These are phyloP conservation scores for Rhipidocladum racemiflorum DNA, from an alignment of 176 grass and related monocot species.

Conservation along the genomic window DNA sequence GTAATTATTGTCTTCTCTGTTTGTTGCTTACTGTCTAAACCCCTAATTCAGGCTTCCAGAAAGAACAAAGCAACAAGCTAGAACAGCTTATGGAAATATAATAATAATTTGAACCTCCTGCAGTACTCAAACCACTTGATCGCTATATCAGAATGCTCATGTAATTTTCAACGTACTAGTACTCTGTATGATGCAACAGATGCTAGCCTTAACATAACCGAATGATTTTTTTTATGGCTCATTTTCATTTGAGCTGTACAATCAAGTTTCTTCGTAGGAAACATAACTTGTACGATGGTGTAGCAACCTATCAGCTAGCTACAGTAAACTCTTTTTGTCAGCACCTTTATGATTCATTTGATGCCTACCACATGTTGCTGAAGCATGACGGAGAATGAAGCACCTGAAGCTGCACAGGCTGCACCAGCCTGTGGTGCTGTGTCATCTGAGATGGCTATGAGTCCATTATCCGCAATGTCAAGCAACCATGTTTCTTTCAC, in stretches of 20 bases:
- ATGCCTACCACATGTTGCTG: slow-evolving; percentile 25
- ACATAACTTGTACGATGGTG: not conserved
- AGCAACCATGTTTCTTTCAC: slow-evolving; percentile 81
- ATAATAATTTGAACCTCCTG: not conserved
- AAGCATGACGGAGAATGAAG: slow-evolving; percentile 68
- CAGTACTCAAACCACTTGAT: not conserved
- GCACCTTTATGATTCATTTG: not conserved
- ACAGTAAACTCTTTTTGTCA: not conserved
- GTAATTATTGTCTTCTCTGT: slow-evolving; percentile 17
- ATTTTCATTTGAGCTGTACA: not conserved
- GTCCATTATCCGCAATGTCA: slow-evolving; percentile 71
- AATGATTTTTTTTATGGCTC: not conserved
- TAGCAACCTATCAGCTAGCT: not conserved
- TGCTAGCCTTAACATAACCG: not conserved
- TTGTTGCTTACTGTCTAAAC: not conserved
- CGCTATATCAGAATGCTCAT: not conserved
- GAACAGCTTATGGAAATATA: not conserved
- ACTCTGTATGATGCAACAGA: not conserved
- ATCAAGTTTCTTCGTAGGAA: not conserved
- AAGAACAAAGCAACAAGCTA: not conserved
- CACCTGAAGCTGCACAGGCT: slow-evolving; percentile 41
- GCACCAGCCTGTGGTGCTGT: slow-evolving; percentile 44
- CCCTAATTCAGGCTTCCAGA: not conserved
- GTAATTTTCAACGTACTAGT: not conserved
- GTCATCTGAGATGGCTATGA: slow-evolving; percentile 73